These are phyloP conservation scores for Nosema bombycis DNA, from an alignment of 371 early-diverging fungal genomes.

Conservation along the genomic window DNA sequence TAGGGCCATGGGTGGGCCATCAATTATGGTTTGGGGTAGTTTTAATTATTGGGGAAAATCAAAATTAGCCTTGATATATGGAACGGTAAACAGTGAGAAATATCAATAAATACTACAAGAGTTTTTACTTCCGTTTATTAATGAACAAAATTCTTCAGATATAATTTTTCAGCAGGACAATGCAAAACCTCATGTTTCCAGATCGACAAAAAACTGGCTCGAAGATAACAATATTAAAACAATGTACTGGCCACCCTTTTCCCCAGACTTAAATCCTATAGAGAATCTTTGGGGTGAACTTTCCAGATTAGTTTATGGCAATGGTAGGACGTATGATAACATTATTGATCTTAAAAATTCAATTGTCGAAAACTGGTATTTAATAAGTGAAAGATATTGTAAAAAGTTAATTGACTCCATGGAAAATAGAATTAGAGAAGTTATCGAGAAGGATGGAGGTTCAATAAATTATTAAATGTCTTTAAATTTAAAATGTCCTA, in stretches of 20 bases:
- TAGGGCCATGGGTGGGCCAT: background rate
- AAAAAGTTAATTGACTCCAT: background rate
- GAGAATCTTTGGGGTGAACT: slow-evolving; percentile 20
- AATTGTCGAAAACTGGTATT: background rate
- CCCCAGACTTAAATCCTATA: slow-evolving; percentile 3
- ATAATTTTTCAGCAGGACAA: background rate
- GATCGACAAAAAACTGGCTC: background rate
- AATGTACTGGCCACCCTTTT: background rate
- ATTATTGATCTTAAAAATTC: background rate
- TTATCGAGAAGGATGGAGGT: background rate
- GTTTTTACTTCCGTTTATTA: background rate
- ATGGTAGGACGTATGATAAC: slow-evolving; percentile 1
- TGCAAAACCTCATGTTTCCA: background rate
- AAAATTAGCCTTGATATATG: background rate
- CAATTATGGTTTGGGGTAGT: background rate
- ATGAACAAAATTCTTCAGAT: background rate
- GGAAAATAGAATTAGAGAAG: background rate
- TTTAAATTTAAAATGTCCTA: background rate
- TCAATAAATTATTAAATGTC: background rate
- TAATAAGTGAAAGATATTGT: background rate
- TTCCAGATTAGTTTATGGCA: background rate
- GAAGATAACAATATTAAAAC: slow-evolving; percentile 8
- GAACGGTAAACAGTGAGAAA: background rate
- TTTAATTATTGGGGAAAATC: background rate
- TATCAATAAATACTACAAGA: background rate